Evolutionary conservation across 352 stramenopile genomes (phyloP).

Genomic region (Sclerospora graminicola): DNA sequence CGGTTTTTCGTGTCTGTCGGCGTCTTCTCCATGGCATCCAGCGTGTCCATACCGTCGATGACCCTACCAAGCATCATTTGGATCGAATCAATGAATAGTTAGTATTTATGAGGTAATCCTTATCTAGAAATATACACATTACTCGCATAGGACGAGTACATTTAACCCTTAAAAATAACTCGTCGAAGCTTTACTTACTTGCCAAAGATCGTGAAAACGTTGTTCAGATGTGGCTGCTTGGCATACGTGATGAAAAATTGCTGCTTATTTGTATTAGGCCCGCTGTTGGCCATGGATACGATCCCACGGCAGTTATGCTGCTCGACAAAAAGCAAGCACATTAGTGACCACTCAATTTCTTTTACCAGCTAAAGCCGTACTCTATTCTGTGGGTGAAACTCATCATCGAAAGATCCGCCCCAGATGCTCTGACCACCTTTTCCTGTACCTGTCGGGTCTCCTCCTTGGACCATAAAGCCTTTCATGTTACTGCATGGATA

Average conservation of each 20-base stretch:
- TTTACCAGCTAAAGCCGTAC: slow-evolving; percentile 12
- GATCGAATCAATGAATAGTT: slow-evolving; percentile 7
- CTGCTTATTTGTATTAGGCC: slow-evolving; percentile 88
- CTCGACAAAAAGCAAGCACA: slow-evolving; percentile 8
- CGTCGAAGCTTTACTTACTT: slow-evolving; percentile 52
- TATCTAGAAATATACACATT: background rate
- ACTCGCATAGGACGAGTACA: slow-evolving; percentile 5
- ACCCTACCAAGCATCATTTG: slow-evolving; percentile 28
- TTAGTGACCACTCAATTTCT: background rate
- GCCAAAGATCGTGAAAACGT: slow-evolving; percentile 96
- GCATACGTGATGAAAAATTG: slow-evolving; percentile 99
- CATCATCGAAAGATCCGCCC: slow-evolving; percentile 83
- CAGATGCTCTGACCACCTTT: slow-evolving; percentile 89
- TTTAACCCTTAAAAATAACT: too few species aligned
- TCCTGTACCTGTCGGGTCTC: slow-evolving; percentile 85
- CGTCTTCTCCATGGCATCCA: slow-evolving; percentile 94
- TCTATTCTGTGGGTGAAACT: slow-evolving; percentile 86
- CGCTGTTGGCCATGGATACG: slow-evolving; percentile 90
- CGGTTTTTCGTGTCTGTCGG: slow-evolving; percentile 88
- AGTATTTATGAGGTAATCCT: slow-evolving; percentile 15
- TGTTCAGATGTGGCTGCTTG: slow-evolving; percentile 95
- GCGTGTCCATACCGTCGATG: slow-evolving; percentile 94
- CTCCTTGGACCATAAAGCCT: slow-evolving; percentile 84
- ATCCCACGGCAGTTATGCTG: slow-evolving; percentile 85
- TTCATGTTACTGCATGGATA: slow-evolving; percentile 60